Base-by-base conservation (phyloP, 2,329 filamentous ascomycete genomes). In the Sporothrix dimorphospora region DNA sequence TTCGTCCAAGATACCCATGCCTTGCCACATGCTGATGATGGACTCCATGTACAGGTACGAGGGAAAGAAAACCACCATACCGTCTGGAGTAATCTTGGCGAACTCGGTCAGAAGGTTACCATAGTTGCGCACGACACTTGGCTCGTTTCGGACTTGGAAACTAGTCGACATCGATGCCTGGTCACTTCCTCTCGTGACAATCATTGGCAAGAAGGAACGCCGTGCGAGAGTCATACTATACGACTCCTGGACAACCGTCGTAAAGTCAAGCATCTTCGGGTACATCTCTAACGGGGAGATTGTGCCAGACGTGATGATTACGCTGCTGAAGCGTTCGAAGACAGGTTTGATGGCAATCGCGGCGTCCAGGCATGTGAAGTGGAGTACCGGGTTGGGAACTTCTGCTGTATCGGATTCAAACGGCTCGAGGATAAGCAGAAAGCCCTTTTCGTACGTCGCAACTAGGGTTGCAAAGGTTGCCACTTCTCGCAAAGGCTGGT, bases 21-120 rank as follows among this genome's bases (percentile, higher is more conserved):
- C 94, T 81, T 99, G 96, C 96, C 96, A 99, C 90, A 97, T 97
- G 80, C 92, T 95, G 80, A 99, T 98, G 80, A 98, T 98, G 69
- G 92, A 96, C 80, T 99, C 96, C 96, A 99, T 98, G 83, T 99
- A 99, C 1, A 99, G 87, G 78, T 99, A 99, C 0, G 94, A 97
- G 0, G 96, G 97, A 80, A 99, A 99, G 85, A 99, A 99, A 51
- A 99, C 96, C n/a, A 99, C 96, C 81, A 99, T 91, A 42, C 96
- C 96, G 78, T 99, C 96, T 0, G 96, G 97, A 0, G 96, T 99
- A 75, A 98, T 91, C 80, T 95, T 97, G 70, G 94, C 93, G 80
- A 99, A 98, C 79, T 99, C 96, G 8, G 94, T 96, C 42, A 99
- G 85, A 1, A 99, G 86, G 75, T 91, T 96, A 59, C 96, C 97